Base-by-base conservation (phyloP, 768 basidiomycete species). In the Lentinula edodes region DNA sequence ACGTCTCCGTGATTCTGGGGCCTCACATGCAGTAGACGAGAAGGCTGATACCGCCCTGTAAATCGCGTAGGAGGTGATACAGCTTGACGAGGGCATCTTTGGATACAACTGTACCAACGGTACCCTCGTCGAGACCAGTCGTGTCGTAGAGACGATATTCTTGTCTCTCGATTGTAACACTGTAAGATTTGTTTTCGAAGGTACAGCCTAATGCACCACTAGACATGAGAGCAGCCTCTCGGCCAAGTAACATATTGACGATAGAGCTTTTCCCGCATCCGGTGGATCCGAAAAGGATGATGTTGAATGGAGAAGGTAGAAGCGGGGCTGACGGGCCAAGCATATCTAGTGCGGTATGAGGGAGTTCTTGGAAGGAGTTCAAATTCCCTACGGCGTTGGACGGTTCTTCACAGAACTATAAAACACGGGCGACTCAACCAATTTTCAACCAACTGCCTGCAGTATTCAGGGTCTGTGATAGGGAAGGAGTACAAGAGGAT, bases 21-120 rank as follows among this genome's bases (percentile, higher is more conserved):
- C 72, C 76, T 6, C 74, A 73, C 64, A 78, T 73, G 48, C 73
- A 73, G 64, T 73, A 80, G 6, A 80, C 63, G 41, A 80, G 74
- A 39, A 80, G 70, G 67, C 69, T 72, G 58, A 80, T 63, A 16
- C 79, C 76, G 9, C 66, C 68, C 1, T 71, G 16, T 34, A 38
- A 16, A 20, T 28, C 36, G 36, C 3, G 59, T 15, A 80, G 68
- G 35, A 82, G 74, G 2, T 64, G 63, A 51, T 70, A 72, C 58
- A 76, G 66, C 23, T 72, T 69, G 6, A 43, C 58, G 39, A 71
- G 66, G n/a, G 73, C 75, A 35, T 67, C 68, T 34, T 72, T 69
- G 0, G 74, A 67, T 3, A 71, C 65, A 34, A 72, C 65, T 10
- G 67, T 66, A 3, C 70, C 64, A 28, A 67, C 57, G 18, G 67